Percentiles rank a stretch among this genome's conserved stretches.
Conservation (phyloP, 108 stramenopile species). For the Seminavis robusta region DNA sequence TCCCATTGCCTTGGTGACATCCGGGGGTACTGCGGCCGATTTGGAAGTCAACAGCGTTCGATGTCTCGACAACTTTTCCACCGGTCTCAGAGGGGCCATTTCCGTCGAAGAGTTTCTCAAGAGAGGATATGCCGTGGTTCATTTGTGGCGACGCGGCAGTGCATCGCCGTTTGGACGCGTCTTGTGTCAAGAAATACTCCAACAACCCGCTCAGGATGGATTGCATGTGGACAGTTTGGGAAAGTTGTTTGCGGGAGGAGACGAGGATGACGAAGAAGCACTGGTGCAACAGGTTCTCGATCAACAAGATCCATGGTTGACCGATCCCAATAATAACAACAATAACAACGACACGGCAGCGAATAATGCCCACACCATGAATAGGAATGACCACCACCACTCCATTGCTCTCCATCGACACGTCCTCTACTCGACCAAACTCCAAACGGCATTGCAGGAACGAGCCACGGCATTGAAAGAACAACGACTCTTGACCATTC, state of each 20-base stretch:
- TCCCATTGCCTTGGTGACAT: constrained; percentile 84
- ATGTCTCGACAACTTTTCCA: constrained; percentile 94
- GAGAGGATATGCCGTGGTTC: constrained; percentile 90
- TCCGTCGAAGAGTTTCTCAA: constrained; percentile 87
- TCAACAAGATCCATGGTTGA: constrained; percentile 45
- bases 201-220: constrained; percentile 40
- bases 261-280: constrained; percentile 49
- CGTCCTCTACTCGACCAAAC: constrained; percentile 38
- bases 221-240: constrained; percentile 48
- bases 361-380: not conserved
- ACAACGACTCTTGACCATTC: constrained; percentile 60
- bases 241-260: constrained; percentile 49
- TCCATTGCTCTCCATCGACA: constrained; percentile 49
- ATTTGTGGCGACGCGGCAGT: constrained; percentile 75
- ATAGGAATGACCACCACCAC: constrained; percentile 5
- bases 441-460: constrained; percentile 49
- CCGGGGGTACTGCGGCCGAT: constrained; percentile 83
- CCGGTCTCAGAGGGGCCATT: constrained; percentile 86
- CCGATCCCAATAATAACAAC: constrained; percentile 16
- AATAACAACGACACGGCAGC: constrained; percentile 1
- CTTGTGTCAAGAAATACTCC: constrained; percentile 45
- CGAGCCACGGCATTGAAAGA: constrained; percentile 47
- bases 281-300: constrained; percentile 36
- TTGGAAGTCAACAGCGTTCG: constrained; percentile 89
- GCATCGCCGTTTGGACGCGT: constrained; percentile 76